These are phyloP conservation scores for Elasticomyces elasticus DNA, from an alignment of 495 filamentous ascomycete genomes.

Conservation along the genomic window DNA sequence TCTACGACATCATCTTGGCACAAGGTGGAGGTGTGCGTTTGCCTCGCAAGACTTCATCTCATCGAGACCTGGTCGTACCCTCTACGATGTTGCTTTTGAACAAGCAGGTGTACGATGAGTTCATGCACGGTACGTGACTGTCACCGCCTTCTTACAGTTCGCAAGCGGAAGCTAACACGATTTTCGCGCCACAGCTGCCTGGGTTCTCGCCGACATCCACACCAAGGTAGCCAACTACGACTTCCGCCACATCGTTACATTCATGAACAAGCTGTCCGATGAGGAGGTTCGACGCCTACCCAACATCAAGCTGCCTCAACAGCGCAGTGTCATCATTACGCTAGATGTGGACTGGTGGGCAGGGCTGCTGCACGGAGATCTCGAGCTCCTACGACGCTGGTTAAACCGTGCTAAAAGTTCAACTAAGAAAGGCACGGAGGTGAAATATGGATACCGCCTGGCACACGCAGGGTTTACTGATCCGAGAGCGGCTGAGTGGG, in stretches of 20 bases:
- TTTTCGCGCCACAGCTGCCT: neutral
- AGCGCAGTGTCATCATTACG: neutral
- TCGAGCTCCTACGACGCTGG: neutral
- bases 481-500: neutral
- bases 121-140: too few relatives aligned
- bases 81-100: neutral
- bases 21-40: neutral
- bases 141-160: too few relatives aligned
- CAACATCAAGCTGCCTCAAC: neutral
- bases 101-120: constrained; percentile 5
- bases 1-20: constrained; percentile 3
- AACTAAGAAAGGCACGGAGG: constrained; percentile 1
- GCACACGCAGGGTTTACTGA: neutral
- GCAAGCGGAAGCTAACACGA: too few relatives aligned
- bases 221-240: neutral
- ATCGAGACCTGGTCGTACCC: neutral
- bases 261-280: constrained; percentile 5
- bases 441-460: neutral
- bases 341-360: too few relatives aligned
- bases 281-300: neutral
- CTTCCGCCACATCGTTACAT: neutral
- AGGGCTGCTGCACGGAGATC: neutral
- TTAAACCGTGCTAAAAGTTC: neutral
- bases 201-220: neutral
- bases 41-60: neutral